Evolutionary conservation across 495 filamentous ascomycete genomes (phyloP).

Genomic region (Aspergillus sclerotiicarbonarius): DNA sequence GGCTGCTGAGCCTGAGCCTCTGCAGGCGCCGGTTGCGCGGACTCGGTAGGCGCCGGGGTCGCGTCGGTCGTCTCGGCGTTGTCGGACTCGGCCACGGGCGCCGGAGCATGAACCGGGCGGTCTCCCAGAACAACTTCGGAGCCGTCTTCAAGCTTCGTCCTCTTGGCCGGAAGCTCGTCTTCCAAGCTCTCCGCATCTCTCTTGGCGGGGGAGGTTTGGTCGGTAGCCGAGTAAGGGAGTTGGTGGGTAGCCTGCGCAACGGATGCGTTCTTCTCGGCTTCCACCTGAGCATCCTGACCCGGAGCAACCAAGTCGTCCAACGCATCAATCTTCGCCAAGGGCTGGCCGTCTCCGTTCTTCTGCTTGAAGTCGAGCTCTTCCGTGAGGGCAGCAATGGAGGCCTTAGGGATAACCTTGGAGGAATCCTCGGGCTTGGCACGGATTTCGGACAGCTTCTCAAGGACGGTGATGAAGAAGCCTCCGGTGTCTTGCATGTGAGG

Average conservation of each 20-base stretch:
- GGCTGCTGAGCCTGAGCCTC: constrained; percentile 26
- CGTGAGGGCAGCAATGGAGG: constrained; percentile 52
- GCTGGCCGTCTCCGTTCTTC: constrained; percentile 38
- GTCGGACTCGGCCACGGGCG: constrained; percentile 41
- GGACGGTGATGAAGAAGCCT: constrained; percentile 92
- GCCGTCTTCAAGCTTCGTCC: constrained; percentile 46
- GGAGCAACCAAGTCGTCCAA: constrained; percentile 47
- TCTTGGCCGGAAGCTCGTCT: constrained; percentile 45
- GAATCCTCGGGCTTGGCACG: constrained; percentile 74
- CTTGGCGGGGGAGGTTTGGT: constrained; percentile 32
- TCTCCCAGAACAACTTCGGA: constrained; percentile 46
- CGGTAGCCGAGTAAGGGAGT: constrained; percentile 38
- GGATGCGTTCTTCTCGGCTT: constrained; percentile 44
- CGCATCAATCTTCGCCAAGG: constrained; percentile 49
- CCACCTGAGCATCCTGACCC: constrained; percentile 31
- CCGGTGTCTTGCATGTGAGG: constrained; percentile 94
- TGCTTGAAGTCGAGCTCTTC: constrained; percentile 51
- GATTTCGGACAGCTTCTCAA: constrained; percentile 90
- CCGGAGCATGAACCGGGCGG: constrained; percentile 49
- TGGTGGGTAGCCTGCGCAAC: constrained; percentile 42
- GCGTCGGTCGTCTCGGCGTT: constrained; percentile 34
- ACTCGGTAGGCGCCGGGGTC: constrained; percentile 24
- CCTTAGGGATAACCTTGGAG: constrained; percentile 53
- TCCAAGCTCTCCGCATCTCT: constrained; percentile 42
- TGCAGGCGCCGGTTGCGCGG: constrained; percentile 20